phyloP scores from a whole-genome alignment of 306 rosid genomes.

The Cucumis hystrix region DNA sequence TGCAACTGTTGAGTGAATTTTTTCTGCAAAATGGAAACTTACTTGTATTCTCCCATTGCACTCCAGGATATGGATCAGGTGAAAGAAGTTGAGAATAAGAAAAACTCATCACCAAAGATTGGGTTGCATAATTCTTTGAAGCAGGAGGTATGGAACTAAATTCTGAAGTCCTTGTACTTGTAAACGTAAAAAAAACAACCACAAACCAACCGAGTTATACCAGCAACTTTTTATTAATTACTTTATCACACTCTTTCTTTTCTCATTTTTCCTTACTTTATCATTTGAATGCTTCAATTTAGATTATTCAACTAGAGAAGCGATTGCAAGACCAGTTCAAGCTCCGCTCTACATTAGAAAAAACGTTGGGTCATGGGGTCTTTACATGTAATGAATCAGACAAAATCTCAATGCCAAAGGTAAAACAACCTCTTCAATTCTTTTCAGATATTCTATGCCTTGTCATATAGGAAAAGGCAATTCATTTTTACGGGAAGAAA shows the following conservation, averaged over 20 bases:
- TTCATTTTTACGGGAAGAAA: neutral
- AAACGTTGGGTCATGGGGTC: conserved; percentile 49
- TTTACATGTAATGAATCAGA: conserved; percentile 30
- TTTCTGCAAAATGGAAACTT: neutral
- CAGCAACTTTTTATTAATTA: neutral
- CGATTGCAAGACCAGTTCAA: conserved; percentile 69
- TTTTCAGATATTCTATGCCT: neutral
- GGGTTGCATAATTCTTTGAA: conserved; percentile 49
- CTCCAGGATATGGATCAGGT: conserved; percentile 47
- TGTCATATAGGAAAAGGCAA: neutral
- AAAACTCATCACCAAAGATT: conserved; percentile 24
- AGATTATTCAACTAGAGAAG: conserved; percentile 78
- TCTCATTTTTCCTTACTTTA: no score
- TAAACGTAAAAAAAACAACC: neutral
- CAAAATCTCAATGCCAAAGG: conserved; percentile 51
- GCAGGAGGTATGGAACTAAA: conserved; percentile 56
- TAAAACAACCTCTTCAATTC: conserved; percentile 13
- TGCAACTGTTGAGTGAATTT: neutral
- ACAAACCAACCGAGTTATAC: neutral
- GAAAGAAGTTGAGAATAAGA: conserved; percentile 33
- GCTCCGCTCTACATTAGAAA: conserved; percentile 70
- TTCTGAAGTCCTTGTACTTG: neutral
- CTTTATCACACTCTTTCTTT: neutral
- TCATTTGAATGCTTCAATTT: conserved; percentile 7
- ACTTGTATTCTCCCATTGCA: conserved; percentile 7